A percentile compares a stretch with the other conserved stretches of the same genome.
phyloP scores from a whole-genome alignment of 768 basidiomycete species.

The Kwoniella heveanensis region DNA sequence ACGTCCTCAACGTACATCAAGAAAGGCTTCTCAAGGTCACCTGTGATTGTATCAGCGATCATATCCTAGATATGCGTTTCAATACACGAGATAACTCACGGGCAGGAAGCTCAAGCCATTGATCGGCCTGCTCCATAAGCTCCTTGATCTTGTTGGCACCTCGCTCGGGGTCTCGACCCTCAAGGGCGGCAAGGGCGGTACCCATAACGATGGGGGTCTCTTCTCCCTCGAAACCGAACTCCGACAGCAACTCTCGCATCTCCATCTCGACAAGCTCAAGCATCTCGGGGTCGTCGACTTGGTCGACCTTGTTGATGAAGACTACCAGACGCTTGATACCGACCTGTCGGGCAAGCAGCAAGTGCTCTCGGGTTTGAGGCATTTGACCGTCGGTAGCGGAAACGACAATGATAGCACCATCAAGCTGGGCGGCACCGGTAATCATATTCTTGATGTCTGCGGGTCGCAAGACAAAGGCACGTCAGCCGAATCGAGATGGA shows the following conservation, averaged over 20 bases:
- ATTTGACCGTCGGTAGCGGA: slow-evolving; percentile 99
- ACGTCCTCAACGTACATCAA: slow-evolving; percentile 93
- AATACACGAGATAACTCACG: slow-evolving; percentile 63
- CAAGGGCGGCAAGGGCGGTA: slow-evolving; percentile 90
- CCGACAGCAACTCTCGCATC: slow-evolving; percentile 90
- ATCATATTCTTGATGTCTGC: slow-evolving; percentile 80
- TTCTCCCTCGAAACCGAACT: slow-evolving; percentile 96
- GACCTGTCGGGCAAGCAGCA: slow-evolving; percentile 95
- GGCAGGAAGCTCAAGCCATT: slow-evolving; percentile 89
- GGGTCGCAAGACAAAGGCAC: too few relatives aligned
- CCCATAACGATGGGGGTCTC: slow-evolving; percentile 98
- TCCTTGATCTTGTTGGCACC: slow-evolving; percentile 78
- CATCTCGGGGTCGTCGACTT: slow-evolving; percentile 96
- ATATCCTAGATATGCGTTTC: background rate
- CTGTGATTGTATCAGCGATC: slow-evolving; percentile 57
- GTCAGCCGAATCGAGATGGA: too few relatives aligned
- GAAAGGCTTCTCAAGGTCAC: slow-evolving; percentile 97
- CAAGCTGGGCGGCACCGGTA: slow-evolving; percentile 97
- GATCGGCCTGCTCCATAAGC: slow-evolving; percentile 82
- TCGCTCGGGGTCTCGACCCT: slow-evolving; percentile 76
- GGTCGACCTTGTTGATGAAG: slow-evolving; percentile 99
- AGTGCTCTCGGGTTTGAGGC: slow-evolving; percentile 98
- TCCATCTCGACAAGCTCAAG: slow-evolving; percentile 99
- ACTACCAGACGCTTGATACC: slow-evolving; percentile 97
- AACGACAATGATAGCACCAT: slow-evolving; percentile 69